Evolutionary conservation across 2,329 filamentous ascomycete genomes (phyloP).

Genomic region (Aspergillus nomiae): DNA sequence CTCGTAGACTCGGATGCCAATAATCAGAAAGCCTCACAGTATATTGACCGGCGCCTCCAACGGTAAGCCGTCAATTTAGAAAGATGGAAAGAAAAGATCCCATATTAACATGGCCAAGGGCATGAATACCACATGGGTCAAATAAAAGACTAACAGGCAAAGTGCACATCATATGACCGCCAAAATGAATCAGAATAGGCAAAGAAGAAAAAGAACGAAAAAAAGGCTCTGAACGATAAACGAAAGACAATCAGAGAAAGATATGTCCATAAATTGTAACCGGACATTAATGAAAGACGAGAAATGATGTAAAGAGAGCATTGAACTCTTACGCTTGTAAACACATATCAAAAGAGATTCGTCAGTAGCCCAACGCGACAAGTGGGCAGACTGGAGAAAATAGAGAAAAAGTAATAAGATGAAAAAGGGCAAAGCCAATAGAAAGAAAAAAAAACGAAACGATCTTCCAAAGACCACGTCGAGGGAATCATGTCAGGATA

Average conservation of each 20-base stretch:
- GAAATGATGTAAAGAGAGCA: conserved; percentile 30
- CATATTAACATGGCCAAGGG: conserved; percentile 1
- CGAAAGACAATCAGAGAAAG: conserved; percentile 25
- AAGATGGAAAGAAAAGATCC: background rate
- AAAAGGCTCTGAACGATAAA: conserved; percentile 26
- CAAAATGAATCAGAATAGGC: conserved; percentile 8
- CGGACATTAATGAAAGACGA: conserved; percentile 38
- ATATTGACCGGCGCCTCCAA: conserved; percentile 14
- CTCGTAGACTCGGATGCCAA: conserved; percentile 4
- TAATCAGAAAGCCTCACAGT: conserved; percentile 8
- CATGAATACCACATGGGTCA: background rate
- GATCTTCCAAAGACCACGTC: conserved; percentile 23
- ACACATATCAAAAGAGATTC: conserved; percentile 37
- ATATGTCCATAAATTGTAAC: conserved; percentile 29
- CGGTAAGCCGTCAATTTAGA: background rate
- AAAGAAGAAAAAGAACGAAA: conserved; percentile 15
- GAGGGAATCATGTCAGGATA: conserved; percentile 22
- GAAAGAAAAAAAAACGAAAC: conserved; percentile 4
- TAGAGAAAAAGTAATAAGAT: conserved; percentile 13
- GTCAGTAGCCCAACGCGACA: conserved; percentile 30
- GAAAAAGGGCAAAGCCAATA: conserved; percentile 9
- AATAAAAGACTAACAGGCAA: conserved; percentile 14
- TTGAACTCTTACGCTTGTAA: conserved; percentile 35
- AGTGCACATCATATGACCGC: conserved; percentile 10
- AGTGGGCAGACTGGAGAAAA: conserved; percentile 20